Evolutionary conservation across 257 asterid species (phyloP).

Genomic region (Primulina eburnea): DNA sequence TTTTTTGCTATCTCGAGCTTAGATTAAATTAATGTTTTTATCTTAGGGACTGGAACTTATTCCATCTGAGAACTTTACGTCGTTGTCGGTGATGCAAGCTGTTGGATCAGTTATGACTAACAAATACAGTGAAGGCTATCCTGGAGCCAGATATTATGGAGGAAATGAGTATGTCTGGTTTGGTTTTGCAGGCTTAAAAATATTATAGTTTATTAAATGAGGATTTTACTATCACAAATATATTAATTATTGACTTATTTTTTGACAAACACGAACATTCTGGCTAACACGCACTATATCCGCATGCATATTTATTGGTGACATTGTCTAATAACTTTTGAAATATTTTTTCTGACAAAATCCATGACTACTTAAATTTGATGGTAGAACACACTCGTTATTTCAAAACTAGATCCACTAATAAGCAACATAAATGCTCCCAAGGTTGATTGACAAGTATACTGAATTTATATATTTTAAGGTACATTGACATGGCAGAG

Average conservation of each 20-base stretch:
- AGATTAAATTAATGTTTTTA: constrained; percentile 18
- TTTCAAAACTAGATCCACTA: constrained; percentile 4
- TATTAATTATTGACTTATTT: too few relatives aligned
- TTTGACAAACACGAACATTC: too few relatives aligned
- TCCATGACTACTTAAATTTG: not conserved
- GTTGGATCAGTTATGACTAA: constrained; percentile 98
- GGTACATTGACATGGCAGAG: constrained; percentile 99
- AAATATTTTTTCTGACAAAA: not conserved
- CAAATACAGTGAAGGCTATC: constrained; percentile 95
- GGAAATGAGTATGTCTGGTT: constrained; percentile 77
- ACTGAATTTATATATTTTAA: constrained; percentile 26
- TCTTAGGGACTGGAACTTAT: constrained; percentile 82
- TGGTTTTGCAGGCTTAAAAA: constrained; percentile 6
- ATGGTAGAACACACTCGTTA: not conserved
- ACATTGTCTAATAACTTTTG: not conserved
- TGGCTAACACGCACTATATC: not conserved
- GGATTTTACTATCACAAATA: not conserved
- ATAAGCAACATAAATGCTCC: not conserved
- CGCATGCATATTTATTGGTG: not conserved
- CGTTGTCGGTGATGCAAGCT: constrained; percentile 94
- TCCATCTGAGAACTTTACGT: constrained; percentile 92
- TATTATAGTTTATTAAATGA: not conserved
- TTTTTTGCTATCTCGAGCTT: not conserved
- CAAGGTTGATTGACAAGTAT: not conserved
- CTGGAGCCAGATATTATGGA: constrained; percentile 97